Base-by-base conservation (phyloP, 768 basidiomycete species). In the Cyathus striatus region DNA sequence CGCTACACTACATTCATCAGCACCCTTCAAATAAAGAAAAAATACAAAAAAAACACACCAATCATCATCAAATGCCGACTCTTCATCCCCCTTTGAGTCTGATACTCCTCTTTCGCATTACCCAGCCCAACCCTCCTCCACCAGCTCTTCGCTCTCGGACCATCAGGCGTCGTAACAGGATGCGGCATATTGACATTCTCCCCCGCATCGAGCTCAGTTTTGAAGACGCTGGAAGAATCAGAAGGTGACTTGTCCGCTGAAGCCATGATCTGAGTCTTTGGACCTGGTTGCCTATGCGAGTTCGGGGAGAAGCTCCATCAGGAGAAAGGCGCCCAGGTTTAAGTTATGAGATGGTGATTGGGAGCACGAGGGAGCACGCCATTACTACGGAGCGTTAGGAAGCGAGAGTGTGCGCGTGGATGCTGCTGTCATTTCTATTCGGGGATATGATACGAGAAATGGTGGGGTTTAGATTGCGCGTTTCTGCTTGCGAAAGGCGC, bases 31-130 rank as follows among this genome's bases (percentile, higher is more conserved):
- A 18, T 30, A 7, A 30, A 30, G 7, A 18, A 9, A 7, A 9
- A 36, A 36, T 10, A 10, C 7, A 36, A 7, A 14, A 26, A 18
- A 16, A 7, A 50, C 52, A 1, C 40, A 55, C 61, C 59, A 42
- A 63, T 63, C 62, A 63, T 65, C 55, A 57, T 58, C 18, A 61
- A 47, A 39, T 63, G 60, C 18, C 60, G 48, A 44, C 60, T 59
- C 24, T 59, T 38, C 61, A 63, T 57, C 14, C 55, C 51, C 41
- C 61, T 42, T 42, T 60, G 47, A 35, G 59, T 58, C 42, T 54
- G 32, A 34, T 61, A 42, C 22, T 59, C 55, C 16, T 53, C 62
- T 44, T 60, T 57, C 20, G 59, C 56, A 1, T 63, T 61, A 10
- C 25, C 32, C 4, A 4, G 14, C 9, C 13, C 14, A 25, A 53